phyloP scores from a whole-genome alignment of 2,329 filamentous ascomycete genomes.

The Gremmenia infestans region DNA sequence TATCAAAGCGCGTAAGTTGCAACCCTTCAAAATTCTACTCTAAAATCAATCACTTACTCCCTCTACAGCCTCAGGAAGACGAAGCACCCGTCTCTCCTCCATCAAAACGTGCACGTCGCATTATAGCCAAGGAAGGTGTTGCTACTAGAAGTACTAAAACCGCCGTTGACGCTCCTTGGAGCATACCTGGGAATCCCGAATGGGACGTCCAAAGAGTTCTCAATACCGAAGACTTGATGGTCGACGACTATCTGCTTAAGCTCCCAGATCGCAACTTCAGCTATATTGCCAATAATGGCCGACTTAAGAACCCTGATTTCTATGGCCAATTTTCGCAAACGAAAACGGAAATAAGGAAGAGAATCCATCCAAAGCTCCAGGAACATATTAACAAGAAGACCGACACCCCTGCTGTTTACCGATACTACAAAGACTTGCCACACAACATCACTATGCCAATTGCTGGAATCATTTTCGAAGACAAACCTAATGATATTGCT shows the following conservation, averaged over 20 bases:
- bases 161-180: conserved; percentile 9
- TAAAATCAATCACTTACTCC: background rate
- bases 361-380: conserved; percentile 22
- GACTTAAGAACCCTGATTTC: conserved; percentile 13
- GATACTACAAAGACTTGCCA: conserved; percentile 19
- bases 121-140: background rate
- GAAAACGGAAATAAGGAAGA: background rate
- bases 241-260: conserved; percentile 15
- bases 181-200: conserved; percentile 15
- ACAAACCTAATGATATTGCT: background rate
- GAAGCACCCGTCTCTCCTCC: background rate
- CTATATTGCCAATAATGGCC: conserved; percentile 15
- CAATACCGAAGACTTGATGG: conserved; percentile 10
- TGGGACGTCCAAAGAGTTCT: conserved; percentile 20
- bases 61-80: background rate
- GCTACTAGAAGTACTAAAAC: background rate
- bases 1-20: background rate
- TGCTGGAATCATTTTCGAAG: conserved; percentile 16
- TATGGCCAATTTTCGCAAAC: background rate
- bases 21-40: background rate
- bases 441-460: conserved; percentile 14
- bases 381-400: conserved; percentile 21
- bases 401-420: conserved; percentile 5
- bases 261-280: conserved; percentile 12
- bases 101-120: background rate